Evolutionary conservation across 2,329 filamentous ascomycete genomes (phyloP).

Genomic region (Cytospora piceicola): DNA sequence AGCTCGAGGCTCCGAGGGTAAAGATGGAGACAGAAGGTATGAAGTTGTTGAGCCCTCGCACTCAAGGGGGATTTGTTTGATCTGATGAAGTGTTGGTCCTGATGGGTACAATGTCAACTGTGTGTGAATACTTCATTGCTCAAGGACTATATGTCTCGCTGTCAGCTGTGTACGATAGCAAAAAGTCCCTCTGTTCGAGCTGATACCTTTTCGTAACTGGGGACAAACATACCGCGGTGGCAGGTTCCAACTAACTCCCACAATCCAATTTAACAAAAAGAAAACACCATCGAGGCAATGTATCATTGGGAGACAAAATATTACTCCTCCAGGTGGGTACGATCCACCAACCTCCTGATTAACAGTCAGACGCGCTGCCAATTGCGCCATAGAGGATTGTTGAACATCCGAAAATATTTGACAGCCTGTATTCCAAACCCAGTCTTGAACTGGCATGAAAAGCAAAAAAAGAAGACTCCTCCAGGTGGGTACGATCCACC

Average conservation of each 20-base stretch:
- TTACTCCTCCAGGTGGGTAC: slow-evolving; percentile 22
- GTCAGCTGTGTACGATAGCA: not conserved
- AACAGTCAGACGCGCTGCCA: slow-evolving; percentile 66
- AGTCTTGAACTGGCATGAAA: no score
- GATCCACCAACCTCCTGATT: slow-evolving; percentile 39
- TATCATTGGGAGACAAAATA: no score
- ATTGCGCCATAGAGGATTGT: slow-evolving; percentile 46
- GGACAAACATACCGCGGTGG: no score
- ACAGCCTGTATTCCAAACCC: no score
- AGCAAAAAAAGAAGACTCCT: slow-evolving; percentile 2
- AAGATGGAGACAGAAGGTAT: not conserved
- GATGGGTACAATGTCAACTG: not conserved
- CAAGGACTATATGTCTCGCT: not conserved
- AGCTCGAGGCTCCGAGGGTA: not conserved
- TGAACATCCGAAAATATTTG: no score
- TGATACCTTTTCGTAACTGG: no score
- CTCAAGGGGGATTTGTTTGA: not conserved
- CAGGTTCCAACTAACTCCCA: no score
- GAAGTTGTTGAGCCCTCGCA: not conserved
- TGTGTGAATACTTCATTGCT: not conserved
- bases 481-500: slow-evolving; percentile 26
- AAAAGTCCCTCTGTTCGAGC: not conserved
- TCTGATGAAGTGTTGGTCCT: not conserved
- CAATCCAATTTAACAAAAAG: no score
- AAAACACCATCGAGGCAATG: no score